Evolutionary conservation across 2,329 filamentous ascomycete species (phyloP), one percentile per base, ranked within the genome.

Genomic region (Didymella sp.): DNA sequence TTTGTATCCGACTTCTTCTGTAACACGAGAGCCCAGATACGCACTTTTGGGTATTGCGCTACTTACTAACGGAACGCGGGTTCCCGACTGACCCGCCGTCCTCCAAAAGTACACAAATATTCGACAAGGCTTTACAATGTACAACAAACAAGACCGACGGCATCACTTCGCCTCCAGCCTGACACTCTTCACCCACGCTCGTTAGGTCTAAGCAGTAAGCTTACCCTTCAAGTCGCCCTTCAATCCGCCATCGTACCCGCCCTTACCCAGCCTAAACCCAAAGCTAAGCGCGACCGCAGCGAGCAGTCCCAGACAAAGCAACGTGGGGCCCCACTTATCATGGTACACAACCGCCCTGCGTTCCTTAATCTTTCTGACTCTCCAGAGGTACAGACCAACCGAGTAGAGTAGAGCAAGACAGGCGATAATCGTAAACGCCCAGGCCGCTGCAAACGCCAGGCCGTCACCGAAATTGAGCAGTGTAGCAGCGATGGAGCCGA

Each of bases 321-420:
- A 78, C 4, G 84, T 92, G 0, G 95, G 94, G 0, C 95, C 95
- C 83, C 88, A 90, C 66, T 87, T 88, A 75, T 99, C 95, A 75
- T 98, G 95, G 77, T 95, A 99, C 67, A 87, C 89, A 37, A 94
- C 92, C n/a, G 90, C 91, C 61, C 88, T 87, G 49, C 94, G 84
- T 66, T 89, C 88, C 63, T 91, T 86, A 72, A 98, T 98, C 60
- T 91, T 91, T 61, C 85, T 82, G 65, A 95, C 93, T 53, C 95
- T 86, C 85, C 95, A 96, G 21, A 96, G 80, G 74, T 97, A 99
- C 50, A 96, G 86, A 44, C 83, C 85, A 37, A 96, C 87, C 21
- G 88, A 90, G 77, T 99, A 99, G 53, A 89, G 76, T n/a, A 99
- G 82, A 27, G 90, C 87, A 6, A 89, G 59, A 37, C 92, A 84